phyloP scores from a whole-genome alignment of 2,329 filamentous ascomycete species.

The Epichloe hybrida region DNA sequence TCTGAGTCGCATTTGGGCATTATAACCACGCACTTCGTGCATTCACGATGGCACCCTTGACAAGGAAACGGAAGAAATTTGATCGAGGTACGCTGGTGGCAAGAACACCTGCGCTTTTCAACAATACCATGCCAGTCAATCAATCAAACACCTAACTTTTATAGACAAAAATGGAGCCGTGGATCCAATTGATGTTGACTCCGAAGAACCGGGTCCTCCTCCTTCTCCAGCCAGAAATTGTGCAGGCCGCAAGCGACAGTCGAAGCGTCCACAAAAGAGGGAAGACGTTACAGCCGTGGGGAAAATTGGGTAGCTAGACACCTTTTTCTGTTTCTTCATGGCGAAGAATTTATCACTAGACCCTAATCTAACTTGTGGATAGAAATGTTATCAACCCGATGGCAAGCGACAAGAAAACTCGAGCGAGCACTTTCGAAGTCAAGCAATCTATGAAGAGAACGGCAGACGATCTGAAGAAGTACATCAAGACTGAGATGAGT shows the following conservation, averaged over 20 bases:
- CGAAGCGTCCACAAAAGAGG: neutral
- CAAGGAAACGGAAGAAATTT: conserved; percentile 14
- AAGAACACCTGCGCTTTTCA: neutral
- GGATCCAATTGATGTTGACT: neutral
- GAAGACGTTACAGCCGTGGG: neutral
- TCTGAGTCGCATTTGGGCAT: neutral
- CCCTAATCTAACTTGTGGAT: neutral
- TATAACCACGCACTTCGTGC: neutral
- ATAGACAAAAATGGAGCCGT: neutral
- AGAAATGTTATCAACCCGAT: neutral
- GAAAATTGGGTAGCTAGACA: neutral
- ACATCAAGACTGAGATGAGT: conserved; percentile 1
- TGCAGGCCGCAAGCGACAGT: neutral
- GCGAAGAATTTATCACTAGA: neutral
- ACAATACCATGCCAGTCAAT: neutral
- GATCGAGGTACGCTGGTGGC: conserved; percentile 9
- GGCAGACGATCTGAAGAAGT: conserved; percentile 1
- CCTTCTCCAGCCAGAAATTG: neutral
- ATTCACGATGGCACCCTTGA: conserved; percentile 14
- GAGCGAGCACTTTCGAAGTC: neutral
- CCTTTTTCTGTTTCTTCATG: neutral
- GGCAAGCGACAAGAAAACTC: neutral
- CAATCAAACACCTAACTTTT: neutral
- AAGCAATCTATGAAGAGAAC: conserved; percentile 1
- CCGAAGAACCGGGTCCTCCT: neutral